Evolutionary conservation across 2,329 filamentous ascomycete genomes (phyloP), one percentile per base, ranked within the genome.

Genomic region (Septoria linicola): DNA sequence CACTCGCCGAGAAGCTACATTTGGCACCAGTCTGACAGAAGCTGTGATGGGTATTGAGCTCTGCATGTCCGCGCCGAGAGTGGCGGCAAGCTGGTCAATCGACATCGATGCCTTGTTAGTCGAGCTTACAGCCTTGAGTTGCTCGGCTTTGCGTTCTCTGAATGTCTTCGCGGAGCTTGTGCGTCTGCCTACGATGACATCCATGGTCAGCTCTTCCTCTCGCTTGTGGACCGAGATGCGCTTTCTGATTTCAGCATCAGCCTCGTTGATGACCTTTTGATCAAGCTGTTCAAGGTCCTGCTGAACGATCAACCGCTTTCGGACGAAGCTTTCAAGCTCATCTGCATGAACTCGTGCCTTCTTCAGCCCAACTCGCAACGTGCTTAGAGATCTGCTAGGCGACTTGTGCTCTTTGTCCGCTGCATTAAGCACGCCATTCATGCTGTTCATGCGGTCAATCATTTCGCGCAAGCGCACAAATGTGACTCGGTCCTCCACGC

Each of bases 261-360:
- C 44, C 19, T 40, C 36, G 11, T 49, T 21, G 13, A 42, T 13
- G 5, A n/a, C 19, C 11, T 5, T 13, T n/a, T 35, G 8, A 8
- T 43, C 23, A 16, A 49, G 30, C 30, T 49, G 39, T 11, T 31
- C 47, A 4, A 49, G 21, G n/a, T 49, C 47, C 20, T 43, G 39
- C 39, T 23, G 31, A 30, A 36, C n/a, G 17, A 42, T 43, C 7
- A 49, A n/a, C 19, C 39, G n/a, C 10, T 41, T 37, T 8, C 21
- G 47, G n/a, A 35, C n/a, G 11, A 41, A 30, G 20, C n/a, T 25
- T 27, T 40, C 44, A 2, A 40, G 23, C 16, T 41, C 21, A 8
- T 41, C 36, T 8, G 21, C 13, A n/a, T 3, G 8, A 1, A 10
- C 14, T 40, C 36, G 31, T 14, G 34, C 36, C 44, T 19, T 23